Conservation (phyloP, 1,284 basidiomycete species). For the Ganoderma lingzhi region DNA sequence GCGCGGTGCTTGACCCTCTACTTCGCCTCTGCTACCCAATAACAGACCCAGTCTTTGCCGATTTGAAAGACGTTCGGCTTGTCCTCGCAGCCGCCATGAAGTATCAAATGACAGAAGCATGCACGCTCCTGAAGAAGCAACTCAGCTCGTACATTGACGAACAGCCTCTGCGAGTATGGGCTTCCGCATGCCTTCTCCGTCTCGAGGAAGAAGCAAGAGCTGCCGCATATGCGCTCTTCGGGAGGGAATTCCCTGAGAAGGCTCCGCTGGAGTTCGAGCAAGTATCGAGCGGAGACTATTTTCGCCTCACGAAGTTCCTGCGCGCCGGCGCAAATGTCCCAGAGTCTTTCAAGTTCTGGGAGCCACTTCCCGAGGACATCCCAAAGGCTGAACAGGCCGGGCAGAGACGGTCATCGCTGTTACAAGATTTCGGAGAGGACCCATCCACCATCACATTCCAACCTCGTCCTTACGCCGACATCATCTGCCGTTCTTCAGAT, state of each 20-base stretch:
- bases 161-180: slow-evolving; percentile 18
- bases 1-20: slow-evolving; percentile 27
- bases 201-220: slow-evolving; percentile 12
- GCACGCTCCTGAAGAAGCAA: slow-evolving; percentile 8
- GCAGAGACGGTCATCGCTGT: not conserved
- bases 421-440: not conserved
- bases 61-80: slow-evolving; percentile 19
- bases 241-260: slow-evolving; percentile 10
- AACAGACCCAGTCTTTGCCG: slow-evolving; percentile 19
- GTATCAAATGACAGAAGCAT: slow-evolving; percentile 28
- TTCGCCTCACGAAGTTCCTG: slow-evolving; percentile 23
- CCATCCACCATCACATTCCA: slow-evolving; percentile 2
- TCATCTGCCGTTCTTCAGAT: slow-evolving; percentile 21
- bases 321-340: slow-evolving; percentile 12
- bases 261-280: slow-evolving; percentile 21
- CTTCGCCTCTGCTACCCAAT: slow-evolving; percentile 36
- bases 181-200: slow-evolving; percentile 18
- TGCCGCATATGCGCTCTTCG: slow-evolving; percentile 12
- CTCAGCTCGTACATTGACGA: slow-evolving; percentile 5
- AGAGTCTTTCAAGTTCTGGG: slow-evolving; percentile 19
- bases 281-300: slow-evolving; percentile 26
- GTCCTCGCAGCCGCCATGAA: slow-evolving; percentile 23
- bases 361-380: slow-evolving; percentile 5
- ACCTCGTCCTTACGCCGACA: slow-evolving; percentile 19
- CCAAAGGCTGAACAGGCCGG: not conserved